Evolutionary conservation across 148 eudicot genomes (phyloP).

Genomic region (Cornus florida): DNA sequence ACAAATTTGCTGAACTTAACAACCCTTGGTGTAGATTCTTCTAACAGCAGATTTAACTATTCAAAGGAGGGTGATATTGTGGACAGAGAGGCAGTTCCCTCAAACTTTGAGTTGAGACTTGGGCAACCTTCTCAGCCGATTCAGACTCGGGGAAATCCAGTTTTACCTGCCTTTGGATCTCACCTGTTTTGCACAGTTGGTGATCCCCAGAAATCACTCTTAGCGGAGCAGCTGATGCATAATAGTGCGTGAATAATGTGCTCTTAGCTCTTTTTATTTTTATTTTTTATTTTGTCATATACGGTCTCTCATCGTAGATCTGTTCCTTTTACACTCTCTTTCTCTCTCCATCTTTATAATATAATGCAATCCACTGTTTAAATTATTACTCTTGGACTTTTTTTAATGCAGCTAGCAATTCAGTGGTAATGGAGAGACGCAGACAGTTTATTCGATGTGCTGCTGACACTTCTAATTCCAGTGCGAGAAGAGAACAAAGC

Average conservation of each 20-base stretch:
- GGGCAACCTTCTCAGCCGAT: slow-evolving; percentile 63
- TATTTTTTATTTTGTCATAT: not conserved
- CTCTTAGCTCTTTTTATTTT: not conserved
- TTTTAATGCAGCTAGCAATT: slow-evolving; percentile 37
- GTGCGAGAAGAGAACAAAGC: slow-evolving; percentile 26
- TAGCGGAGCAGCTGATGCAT: slow-evolving; percentile 34
- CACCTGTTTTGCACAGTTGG: slow-evolving; percentile 10
- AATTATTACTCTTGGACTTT: slow-evolving; percentile 2
- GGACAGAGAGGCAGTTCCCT: slow-evolving; percentile 34
- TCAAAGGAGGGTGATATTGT: slow-evolving; percentile 26
- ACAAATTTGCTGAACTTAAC: slow-evolving; percentile 25
- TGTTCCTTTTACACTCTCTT: not conserved
- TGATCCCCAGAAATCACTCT: slow-evolving; percentile 26
- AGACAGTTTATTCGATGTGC: slow-evolving; percentile 22
- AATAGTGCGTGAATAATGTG: slow-evolving; percentile 32
- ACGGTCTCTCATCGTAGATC: not conserved
- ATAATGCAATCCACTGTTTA: slow-evolving; percentile 5
- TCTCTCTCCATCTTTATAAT: not conserved
- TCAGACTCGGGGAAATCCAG: slow-evolving; percentile 33
- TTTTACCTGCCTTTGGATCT: slow-evolving; percentile 22
- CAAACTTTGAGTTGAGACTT: slow-evolving; percentile 60
- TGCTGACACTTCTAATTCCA: slow-evolving; percentile 25
- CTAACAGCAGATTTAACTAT: slow-evolving; percentile 19
- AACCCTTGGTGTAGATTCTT: slow-evolving; percentile 16
- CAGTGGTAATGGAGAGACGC: slow-evolving; percentile 17